Evolutionary conservation across 306 rosid species (phyloP), one percentile per base, ranked within the genome.

Genomic region (Hippophae gyantsensis): DNA sequence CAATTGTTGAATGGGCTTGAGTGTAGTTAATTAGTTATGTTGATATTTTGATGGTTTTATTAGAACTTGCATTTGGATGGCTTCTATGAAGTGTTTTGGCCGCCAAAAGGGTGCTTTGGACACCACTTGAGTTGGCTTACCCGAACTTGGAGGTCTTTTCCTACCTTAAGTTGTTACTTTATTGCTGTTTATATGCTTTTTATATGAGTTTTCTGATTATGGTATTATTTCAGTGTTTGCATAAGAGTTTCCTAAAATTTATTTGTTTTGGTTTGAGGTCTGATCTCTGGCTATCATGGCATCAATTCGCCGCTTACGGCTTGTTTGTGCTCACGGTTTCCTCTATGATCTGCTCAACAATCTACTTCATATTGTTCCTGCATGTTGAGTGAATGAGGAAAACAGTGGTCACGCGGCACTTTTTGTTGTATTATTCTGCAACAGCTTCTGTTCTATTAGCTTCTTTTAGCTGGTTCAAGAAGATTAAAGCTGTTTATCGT

Each of bases 211-310:
- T 43, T 44, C 64, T 54, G n/a, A 64, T 47, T 69, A 54, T 60
- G 76, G 63, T 66, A 26, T 32, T 32, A 32, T 32, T 32, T 32
- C 38, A 32, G 38, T 32, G 5, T 73, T 76, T 74, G 73, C 70
- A 64, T 69, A 65, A 49, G 76, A 60, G 52, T 50, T 62, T 74
- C 75, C 84, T 74, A 66, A 82, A 75, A 58, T 75, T 76, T 58
- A 57, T 71, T 62, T 81, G 77, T 81, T 81, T 79, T 84, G 75
- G 73, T 80, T 76, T 82, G 97, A 90, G 85, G 95, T 81, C 70
- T 77, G 80, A 74, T 76, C 73, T 70, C 76, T 70, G 71, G 90
- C 88, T 72, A 63, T 79, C 77, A 74, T 59, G 72, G 80, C 84
- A 52, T 72, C 47, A 66, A 79, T 78, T 74, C 77, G 54, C 72